A percentile compares a stretch with the other conserved stretches of the same genome.
phyloP scores from a whole-genome alignment of 163 green algal genomes.

The Scenedesmus sp. region DNA sequence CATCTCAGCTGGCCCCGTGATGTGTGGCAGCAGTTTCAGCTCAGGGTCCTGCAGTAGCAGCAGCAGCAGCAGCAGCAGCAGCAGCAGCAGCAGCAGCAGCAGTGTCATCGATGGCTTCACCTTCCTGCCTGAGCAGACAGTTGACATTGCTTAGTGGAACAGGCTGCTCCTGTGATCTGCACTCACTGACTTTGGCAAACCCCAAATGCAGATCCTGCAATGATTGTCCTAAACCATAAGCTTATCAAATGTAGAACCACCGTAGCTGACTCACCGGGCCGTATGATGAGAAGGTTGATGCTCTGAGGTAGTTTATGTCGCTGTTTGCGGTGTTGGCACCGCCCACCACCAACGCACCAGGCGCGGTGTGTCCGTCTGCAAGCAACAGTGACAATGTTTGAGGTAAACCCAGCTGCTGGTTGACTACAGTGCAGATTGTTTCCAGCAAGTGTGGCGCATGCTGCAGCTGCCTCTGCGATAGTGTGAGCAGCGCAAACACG shows the following conservation, averaged over 20 bases:
- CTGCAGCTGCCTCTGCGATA: no score
- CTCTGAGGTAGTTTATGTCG: not conserved
- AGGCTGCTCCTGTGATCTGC: no score
- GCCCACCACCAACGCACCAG: not conserved
- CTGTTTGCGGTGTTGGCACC: not conserved
- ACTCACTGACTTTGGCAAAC: no score
- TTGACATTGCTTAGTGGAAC: no score
- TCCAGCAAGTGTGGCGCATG: no score
- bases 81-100: constrained; percentile 9
- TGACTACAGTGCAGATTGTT: no score
- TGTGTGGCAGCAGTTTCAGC: constrained; percentile 1
- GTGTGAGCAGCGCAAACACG: no score
- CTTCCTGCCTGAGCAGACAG: not conserved
- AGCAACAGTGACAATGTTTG: not conserved
- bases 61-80: constrained; percentile 11
- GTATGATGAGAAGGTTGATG: constrained; percentile 7
- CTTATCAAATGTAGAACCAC: no score
- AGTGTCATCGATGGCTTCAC: not conserved
- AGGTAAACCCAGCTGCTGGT: no score
- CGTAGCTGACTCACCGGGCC: constrained; percentile 1
- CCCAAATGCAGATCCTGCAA: no score
- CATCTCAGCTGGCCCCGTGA: constrained; percentile 15
- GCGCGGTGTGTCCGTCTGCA: constrained; percentile 2
- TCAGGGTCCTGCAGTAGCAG: constrained; percentile 22
- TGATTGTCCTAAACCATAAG: not conserved